phyloP scores from a whole-genome alignment of 169 alveolate genomes.

The Theileria orientalis region DNA sequence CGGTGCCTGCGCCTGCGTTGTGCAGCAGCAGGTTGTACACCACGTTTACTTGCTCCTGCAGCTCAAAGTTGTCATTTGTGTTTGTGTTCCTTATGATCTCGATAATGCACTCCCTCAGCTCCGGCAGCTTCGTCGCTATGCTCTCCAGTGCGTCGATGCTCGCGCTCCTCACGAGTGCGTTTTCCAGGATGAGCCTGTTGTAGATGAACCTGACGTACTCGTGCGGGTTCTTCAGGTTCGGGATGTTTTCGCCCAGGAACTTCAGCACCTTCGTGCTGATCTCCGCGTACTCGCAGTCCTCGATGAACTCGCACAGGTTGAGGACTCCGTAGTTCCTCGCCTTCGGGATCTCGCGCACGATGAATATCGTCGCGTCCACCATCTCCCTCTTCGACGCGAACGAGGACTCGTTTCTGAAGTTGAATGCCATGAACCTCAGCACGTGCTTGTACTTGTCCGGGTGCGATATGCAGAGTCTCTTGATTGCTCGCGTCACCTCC shows the following conservation, averaged over 20 bases:
- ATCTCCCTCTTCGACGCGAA: constrained; percentile 85
- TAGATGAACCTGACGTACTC: constrained; percentile 92
- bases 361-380: constrained; percentile 89
- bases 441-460: constrained; percentile 89
- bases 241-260: constrained; percentile 89
- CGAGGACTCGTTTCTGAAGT: constrained; percentile 89
- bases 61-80: background rate
- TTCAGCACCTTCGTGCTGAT: constrained; percentile 82
- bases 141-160: constrained; percentile 93
- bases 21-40: constrained; percentile 11
- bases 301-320: constrained; percentile 94
- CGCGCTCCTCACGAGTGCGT: constrained; percentile 93
- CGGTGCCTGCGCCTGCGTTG: background rate
- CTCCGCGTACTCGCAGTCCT: constrained; percentile 95
- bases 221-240: constrained; percentile 87
- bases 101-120: constrained; percentile 66
- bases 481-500: constrained; percentile 89
- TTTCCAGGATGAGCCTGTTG: constrained; percentile 94
- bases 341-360: constrained; percentile 78
- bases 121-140: constrained; percentile 78
- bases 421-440: constrained; percentile 85
- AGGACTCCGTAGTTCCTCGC: constrained; percentile 85
- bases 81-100: constrained; percentile 45
- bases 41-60: background rate
- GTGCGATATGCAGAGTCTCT: constrained; percentile 87